Conservation (phyloP, 345 rosid genomes). For the Populus davidiana region DNA sequence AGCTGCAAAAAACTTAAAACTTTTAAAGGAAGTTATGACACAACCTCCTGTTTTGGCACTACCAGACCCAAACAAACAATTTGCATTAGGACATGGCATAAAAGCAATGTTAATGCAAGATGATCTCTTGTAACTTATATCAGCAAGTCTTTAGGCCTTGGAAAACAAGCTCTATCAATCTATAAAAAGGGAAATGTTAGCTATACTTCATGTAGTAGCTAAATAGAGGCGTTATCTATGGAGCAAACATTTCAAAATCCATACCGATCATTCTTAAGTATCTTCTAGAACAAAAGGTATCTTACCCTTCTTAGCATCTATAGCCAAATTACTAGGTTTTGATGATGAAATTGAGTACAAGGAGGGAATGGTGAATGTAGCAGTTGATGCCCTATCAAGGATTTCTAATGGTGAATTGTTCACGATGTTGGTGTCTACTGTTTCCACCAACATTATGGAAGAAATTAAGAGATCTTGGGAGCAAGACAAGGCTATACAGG, state of each 20-base stretch:
- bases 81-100: not conserved
- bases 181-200: not conserved
- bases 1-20: not conserved
- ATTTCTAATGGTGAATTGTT: too few species aligned
- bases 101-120: not conserved
- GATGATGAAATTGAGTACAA: not conserved
- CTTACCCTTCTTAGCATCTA: not conserved
- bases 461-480: not conserved
- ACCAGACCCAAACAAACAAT: not conserved
- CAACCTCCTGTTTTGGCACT: not conserved
- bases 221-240: not conserved
- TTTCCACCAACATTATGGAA: not conserved
- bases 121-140: not conserved
- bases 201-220: not conserved
- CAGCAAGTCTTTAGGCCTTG: not conserved
- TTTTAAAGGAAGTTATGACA: not conserved
- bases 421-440: not conserved
- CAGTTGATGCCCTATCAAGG: too few species aligned
- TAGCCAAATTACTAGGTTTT: too few species aligned
- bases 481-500: not conserved
- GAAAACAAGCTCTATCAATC: not conserved
- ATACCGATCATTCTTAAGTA: not conserved
- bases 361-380: too few species aligned
- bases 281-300: not conserved
- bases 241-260: not conserved